Base-by-base conservation (phyloP, 305 asterid genomes). In the Caryopteris hybrid region DNA sequence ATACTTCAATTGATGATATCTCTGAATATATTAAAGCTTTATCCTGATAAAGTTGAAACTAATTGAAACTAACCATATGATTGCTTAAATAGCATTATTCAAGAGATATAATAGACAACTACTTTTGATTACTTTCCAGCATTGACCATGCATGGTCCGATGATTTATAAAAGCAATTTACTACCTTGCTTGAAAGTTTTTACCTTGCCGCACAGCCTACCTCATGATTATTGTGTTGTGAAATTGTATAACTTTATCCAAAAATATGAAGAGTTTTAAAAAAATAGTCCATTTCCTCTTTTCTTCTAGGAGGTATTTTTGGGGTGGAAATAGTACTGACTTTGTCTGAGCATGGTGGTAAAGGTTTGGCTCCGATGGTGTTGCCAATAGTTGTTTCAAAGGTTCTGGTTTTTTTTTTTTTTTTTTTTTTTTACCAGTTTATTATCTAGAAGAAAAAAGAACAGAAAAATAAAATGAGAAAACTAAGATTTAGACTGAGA, bases 1-100 rank as follows among this genome's bases (percentile, higher is more conserved):
- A 38, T 64, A 33, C 39, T 71, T 59, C 48, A 58, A 41, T 69
- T 68, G 53, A 56, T 57, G 31, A 39, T 22, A 33, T 22, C 59
- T 27, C 25, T 11, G 39, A 55, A 67, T 36, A 55, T 36, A 54
- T 34, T 59, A 29, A 59, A 31, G 13, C 47, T 47, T 42, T 45
- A 38, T 76, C 41, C 25, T 59, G 66, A 51, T 54, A 58, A 66
- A 53, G 48, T 57, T 51, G 67, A 57, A 57, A 58, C 41, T 68
- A 34, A 29, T 59, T 51, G 67, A 57, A 57, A 58, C 41, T 68
- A 34, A 29, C 52, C 58, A 58, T 23, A 36, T 43, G 34, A 62
- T 55, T 51, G 61, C 27, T 34, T 60, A 43, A 64, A 45, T 17
- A 42, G 27, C 27, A 20, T 36, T 23, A 36, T 17, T 62, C 46